Percentiles rank a stretch among this genome's conserved stretches.
These are phyloP conservation scores for Melastoma candidum DNA, from an alignment of 441 rosid species.

Conservation along the genomic window DNA sequence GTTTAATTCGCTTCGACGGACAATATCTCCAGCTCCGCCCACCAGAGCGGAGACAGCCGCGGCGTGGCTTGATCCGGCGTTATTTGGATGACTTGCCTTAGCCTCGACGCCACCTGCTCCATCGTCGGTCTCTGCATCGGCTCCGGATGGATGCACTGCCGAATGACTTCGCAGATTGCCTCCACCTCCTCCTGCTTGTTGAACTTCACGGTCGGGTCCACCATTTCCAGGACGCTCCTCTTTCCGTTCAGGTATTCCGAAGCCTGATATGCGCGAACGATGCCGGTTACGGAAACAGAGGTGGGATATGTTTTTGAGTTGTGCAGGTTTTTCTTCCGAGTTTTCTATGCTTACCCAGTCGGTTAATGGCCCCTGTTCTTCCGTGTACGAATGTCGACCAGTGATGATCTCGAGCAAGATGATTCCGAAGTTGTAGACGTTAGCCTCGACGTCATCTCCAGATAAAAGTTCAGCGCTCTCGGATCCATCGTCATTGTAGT, in stretches of 20 bases:
- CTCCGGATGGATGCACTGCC: conserved; percentile 45
- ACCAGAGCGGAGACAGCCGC: conserved; percentile 84
- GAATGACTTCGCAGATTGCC: conserved; percentile 41
- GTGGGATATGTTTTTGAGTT: neutral
- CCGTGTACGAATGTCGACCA: conserved; percentile 60
- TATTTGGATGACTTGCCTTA: conserved; percentile 42
- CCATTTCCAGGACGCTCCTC: conserved; percentile 28
- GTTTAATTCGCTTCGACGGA: conserved; percentile 68
- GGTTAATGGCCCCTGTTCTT: conserved; percentile 58
- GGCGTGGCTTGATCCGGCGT: conserved; percentile 78
- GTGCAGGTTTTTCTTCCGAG: neutral
- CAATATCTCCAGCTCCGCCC: conserved; percentile 91
- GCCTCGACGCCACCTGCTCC: conserved; percentile 35
- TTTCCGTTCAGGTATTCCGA: conserved; percentile 36
- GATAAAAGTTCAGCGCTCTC: conserved; percentile 45
- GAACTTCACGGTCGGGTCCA: conserved; percentile 54
- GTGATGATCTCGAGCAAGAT: conserved; percentile 72
- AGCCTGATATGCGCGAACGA: conserved; percentile 34
- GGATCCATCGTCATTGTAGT: conserved; percentile 27
- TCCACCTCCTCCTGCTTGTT: conserved; percentile 54
- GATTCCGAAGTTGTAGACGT: conserved; percentile 61
- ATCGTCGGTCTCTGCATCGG: conserved; percentile 52
- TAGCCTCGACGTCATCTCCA: conserved; percentile 46
- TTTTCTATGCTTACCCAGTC: conserved; percentile 51
- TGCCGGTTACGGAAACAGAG: neutral